phyloP scores from a whole-genome alignment of 352 stramenopile species.

The Phytopythium litorale region DNA sequence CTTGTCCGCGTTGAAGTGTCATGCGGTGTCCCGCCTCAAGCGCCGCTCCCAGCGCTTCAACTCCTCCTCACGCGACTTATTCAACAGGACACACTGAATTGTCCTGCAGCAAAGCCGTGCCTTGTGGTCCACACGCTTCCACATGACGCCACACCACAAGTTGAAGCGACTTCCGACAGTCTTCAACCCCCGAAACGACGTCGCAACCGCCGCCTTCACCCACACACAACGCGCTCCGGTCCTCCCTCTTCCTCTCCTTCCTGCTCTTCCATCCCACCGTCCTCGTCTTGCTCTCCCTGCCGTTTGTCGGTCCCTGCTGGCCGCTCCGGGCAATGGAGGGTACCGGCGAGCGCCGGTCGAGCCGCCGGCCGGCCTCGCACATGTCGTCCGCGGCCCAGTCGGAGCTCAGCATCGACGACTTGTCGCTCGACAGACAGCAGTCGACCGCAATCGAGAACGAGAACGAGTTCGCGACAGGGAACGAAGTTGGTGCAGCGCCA shows the following conservation, averaged over 20 bases:
- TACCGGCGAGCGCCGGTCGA: not conserved
- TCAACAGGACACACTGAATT: too few species aligned
- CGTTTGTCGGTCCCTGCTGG: not conserved
- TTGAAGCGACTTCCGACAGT: not conserved
- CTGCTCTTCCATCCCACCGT: too few species aligned
- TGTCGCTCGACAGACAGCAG: constrained; percentile 18
- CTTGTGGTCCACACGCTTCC: not conserved
- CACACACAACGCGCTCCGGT: not conserved
- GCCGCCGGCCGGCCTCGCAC: not conserved
- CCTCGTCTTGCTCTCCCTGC: too few species aligned
- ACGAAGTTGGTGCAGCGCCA: not conserved
- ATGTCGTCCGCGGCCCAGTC: constrained; percentile 9
- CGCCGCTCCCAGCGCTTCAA: too few species aligned
- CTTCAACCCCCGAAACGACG: constrained; percentile 1
- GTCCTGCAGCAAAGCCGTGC: too few species aligned
- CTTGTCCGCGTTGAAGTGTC: too few species aligned
- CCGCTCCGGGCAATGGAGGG: not conserved
- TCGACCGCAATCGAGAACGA: not conserved
- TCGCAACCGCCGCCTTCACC: not conserved
- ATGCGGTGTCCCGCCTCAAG: too few species aligned
- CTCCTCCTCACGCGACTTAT: too few species aligned
- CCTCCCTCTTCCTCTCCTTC: too few species aligned
- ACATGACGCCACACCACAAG: not conserved
- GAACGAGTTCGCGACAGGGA: not conserved
- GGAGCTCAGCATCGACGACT: constrained; percentile 42